Evolutionary conservation across 2,329 filamentous ascomycete genomes (phyloP).

Genomic region (Thielaviopsis euricoi): DNA sequence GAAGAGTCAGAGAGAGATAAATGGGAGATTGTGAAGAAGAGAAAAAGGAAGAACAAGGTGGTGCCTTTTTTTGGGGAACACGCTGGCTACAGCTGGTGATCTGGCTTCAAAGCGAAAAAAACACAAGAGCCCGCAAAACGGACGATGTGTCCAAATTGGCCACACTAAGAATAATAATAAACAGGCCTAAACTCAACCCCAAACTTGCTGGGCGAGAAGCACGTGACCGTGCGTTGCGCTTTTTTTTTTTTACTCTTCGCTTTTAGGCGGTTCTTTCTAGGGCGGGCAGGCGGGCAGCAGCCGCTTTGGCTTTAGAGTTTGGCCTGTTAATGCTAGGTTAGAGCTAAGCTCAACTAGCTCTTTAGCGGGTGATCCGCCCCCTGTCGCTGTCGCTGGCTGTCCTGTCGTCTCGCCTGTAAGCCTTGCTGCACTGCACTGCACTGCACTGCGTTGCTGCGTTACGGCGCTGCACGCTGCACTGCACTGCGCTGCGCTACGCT

Average conservation of each 20-base stretch:
- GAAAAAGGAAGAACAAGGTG: conserved; percentile 2
- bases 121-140: conserved; percentile 18
- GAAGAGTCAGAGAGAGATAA: background rate
- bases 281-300: too few relatives aligned
- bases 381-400: background rate
- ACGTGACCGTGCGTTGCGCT: background rate
- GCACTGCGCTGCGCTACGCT: background rate
- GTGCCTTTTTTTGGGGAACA: conserved; percentile 20
- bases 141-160: conserved; percentile 26
- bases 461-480: too few relatives aligned
- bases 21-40: conserved; percentile 9
- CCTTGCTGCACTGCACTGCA: too few relatives aligned
- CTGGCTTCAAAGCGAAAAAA: conserved; percentile 26
- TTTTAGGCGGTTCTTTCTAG: background rate
- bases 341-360: background rate
- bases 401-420: too few relatives aligned
- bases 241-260: background rate
- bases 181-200: background rate
- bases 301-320: too few relatives aligned
- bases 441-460: too few relatives aligned
- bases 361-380: background rate
- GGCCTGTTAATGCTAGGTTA: too few relatives aligned
- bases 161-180: conserved; percentile 1
- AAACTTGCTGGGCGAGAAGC: background rate
- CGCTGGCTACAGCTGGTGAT: conserved; percentile 24